Evolutionary conservation across 805 yeast genomes (phyloP), one percentile per base, ranked within the genome.

Genomic region (Hanseniaspora clermontiae): DNA sequence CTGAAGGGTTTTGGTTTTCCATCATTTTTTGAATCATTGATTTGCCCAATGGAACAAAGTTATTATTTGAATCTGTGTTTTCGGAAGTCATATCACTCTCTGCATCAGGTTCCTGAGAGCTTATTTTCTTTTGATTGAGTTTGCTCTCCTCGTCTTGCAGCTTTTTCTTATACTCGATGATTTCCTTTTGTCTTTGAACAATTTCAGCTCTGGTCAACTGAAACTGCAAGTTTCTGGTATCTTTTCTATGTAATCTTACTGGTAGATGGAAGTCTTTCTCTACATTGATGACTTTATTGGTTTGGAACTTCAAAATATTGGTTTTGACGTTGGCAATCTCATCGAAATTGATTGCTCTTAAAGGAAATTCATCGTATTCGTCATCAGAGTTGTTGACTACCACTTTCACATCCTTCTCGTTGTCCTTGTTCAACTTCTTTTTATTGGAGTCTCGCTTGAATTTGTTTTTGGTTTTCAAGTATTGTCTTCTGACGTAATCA

Each of bases 201-300:
- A 85, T 77, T 65, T 86, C 93, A 58, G 83, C 81, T 63, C 89
- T 71, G 1, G 90, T 82, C 62, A 88, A 73, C 68, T 88, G 95
- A 65, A 86, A 86, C 67, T 90, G 96, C 65, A 91, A 73, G 66
- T 87, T 87, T 64, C 88, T 80, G 0, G 98, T 96, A 68, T 91
- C 97, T 66, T 91, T 90, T 62, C 97, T 77, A 68, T 90, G 97
- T 65, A 91, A 72, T 62, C 96, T 74, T 19, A 90, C 83, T 0
- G 98, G 98, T 58, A 78, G 78, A 57, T 81, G 82, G 67, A 91
- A 93, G 59, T 82, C 81, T 38, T 73, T 71, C 42, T 74, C 70
- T 11, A 93, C 91, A 60, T 87, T 87, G 38, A 93, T 83, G 47
- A 78, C 76, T 62, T 79, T 77, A 58, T 81, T 80, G 37, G 85